Base-by-base conservation (phyloP, 176 grass and related monocot species). In the Hordeum marinum region DNA sequence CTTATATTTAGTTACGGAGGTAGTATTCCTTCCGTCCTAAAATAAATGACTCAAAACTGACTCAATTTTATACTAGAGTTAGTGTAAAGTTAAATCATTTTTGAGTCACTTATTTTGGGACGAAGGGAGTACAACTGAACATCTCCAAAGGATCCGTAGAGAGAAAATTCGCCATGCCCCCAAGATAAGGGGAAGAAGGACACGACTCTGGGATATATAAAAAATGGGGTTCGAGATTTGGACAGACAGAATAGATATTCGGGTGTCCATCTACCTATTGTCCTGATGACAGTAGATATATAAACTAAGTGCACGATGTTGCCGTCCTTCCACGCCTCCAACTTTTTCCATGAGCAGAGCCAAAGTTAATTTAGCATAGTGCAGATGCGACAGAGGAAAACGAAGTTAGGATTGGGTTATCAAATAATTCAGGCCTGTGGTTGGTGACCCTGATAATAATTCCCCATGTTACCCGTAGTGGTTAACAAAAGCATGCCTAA, bases 231-330 rank as follows among this genome's bases (percentile, higher is more conserved):
- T 63, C 20, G 66, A 4, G 46, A 27, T 36, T 54, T 68, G 35
- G 37, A 23, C 76, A 41, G 43, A 14, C 15, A 25, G 23, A 43
- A 29, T 20, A 54, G 7, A 60, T 60, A 72, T 10, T 74, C 11
- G 29, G 20, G 25, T 68, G 27, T n/a, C 29, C 40, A 20, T 26
- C 37, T 42, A 45, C 74, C 37, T 59, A 11, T 31, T 32, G 63
- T 70, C 55, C 55, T 40, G 23, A 26, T 21, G 62, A 40, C 43
- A 42, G 43, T 85, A 67, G 59, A 20, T 29, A 29, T 29, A 77
- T 76, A 76, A 45, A 71, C 54, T 31, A 84, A 17, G 65, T 31
- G 52, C 46, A 77, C 29, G 75, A 8, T 37, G 42, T 84, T 88
- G 66, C 55, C 32, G 75, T 2, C 54, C 34, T 40, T 83, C 20